Evolutionary conservation across 2,329 filamentous ascomycete genomes (phyloP).

Genomic region (Trichophyton benhamiae): DNA sequence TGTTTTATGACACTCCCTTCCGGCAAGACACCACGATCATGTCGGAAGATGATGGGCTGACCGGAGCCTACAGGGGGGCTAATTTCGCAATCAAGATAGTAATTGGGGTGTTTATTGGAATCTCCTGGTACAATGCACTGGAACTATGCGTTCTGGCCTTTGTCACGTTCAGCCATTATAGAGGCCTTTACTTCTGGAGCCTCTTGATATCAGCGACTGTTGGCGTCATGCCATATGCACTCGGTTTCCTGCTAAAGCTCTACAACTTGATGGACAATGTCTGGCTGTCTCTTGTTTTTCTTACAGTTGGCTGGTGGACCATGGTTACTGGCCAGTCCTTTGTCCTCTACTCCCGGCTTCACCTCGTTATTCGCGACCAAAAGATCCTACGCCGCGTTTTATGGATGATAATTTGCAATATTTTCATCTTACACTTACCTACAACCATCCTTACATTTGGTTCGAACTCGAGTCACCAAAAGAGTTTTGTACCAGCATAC

Average conservation of each 20-base stretch:
- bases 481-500: slow-evolving; percentile 21
- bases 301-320: slow-evolving; percentile 26
- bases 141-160: slow-evolving; percentile 39
- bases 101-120: slow-evolving; percentile 36
- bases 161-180: slow-evolving; percentile 36
- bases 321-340: slow-evolving; percentile 30
- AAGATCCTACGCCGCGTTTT: slow-evolving; percentile 22
- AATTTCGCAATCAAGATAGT: slow-evolving; percentile 30
- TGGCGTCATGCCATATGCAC: slow-evolving; percentile 29
- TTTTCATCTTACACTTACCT: slow-evolving; percentile 25
- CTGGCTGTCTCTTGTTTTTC: slow-evolving; percentile 25
- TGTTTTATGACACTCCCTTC: background rate
- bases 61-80: slow-evolving; percentile 25
- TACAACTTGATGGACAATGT: slow-evolving; percentile 29
- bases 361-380: slow-evolving; percentile 25
- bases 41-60: slow-evolving; percentile 26
- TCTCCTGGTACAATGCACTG: slow-evolving; percentile 40
- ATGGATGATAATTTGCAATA: slow-evolving; percentile 28
- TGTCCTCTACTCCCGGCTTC: slow-evolving; percentile 31
- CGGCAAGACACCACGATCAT: background rate
- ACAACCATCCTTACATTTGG: slow-evolving; percentile 26
- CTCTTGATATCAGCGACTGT: slow-evolving; percentile 33
- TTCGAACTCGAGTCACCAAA: slow-evolving; percentile 16
- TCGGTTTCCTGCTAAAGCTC: slow-evolving; percentile 39
- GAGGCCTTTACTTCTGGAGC: slow-evolving; percentile 41